A percentile compares a stretch with the other conserved stretches of the same genome.
Conservation (phyloP, 2,329 filamentous ascomycete genomes). For the Colletotrichum sp. region DNA sequence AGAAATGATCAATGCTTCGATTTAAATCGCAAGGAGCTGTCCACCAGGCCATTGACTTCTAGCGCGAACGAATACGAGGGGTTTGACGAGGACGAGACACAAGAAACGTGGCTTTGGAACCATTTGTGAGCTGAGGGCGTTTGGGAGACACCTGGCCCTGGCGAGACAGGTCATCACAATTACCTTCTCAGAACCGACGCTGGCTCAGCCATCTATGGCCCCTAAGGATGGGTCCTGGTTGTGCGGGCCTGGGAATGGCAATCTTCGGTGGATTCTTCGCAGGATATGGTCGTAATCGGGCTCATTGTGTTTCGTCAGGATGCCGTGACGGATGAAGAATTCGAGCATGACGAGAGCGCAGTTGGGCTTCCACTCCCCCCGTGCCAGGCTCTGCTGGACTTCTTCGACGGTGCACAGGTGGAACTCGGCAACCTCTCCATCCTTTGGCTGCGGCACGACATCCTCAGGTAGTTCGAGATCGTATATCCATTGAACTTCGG, state of each 20-base stretch:
- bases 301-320: conserved; percentile 81
- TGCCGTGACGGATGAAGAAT: conserved; percentile 86
- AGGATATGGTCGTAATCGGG: conserved; percentile 77
- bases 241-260: conserved; percentile 79
- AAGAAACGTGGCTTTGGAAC: not conserved
- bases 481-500: conserved; percentile 91
- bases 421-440: conserved; percentile 90
- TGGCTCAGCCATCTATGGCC: not conserved
- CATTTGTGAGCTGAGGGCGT: not conserved
- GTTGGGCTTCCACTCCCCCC: conserved; percentile 89
- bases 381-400: conserved; percentile 70
- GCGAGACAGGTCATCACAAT: not conserved
- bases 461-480: conserved; percentile 78
- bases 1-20: conserved; percentile 66
- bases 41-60: not conserved
- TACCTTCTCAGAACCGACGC: not conserved
- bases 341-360: conserved; percentile 84
- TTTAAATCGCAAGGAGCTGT: not conserved
- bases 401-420: conserved; percentile 78
- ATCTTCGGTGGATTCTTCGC: conserved; percentile 73
- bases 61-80: not conserved
- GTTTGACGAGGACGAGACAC: not conserved
- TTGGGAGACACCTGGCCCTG: not conserved
- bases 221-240: conserved; percentile 26
- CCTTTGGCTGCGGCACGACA: conserved; percentile 75